Base-by-base conservation (phyloP, 371 early-diverging fungal genomes). In the Mortierella sp. region DNA sequence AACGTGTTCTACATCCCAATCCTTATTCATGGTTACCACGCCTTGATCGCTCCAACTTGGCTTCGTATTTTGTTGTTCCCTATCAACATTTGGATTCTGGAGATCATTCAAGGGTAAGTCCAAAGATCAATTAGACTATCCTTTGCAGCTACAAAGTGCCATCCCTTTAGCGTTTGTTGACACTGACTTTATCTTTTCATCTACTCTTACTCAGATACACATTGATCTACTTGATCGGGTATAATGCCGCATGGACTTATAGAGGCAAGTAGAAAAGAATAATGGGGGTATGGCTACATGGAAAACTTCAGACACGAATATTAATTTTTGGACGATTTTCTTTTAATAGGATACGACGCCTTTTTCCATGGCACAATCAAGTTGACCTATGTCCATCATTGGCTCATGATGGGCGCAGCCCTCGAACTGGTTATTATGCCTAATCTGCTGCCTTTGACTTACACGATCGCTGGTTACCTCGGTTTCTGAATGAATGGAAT, bases 361-460 rank as follows among this genome's bases (percentile, higher is more conserved):
- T 77, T 77, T 54, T 83, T 73, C 66, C 83, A 83, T 28, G 83
- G 83, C 57, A 83, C 64, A 5, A 83, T 83, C 75, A 83, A 83
- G 69, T 39, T 83, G 64, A 68, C 66, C 63, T 83, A 78, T 67
- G 62, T 77, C 24, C 78, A 75, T 59, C 67, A 78, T 62, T 83
- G 83, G 83, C 39, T 78, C 58, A 66, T 75, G 74, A 74, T 83
- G 73, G 83, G 83, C 3, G 83, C 75, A 1, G 75, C 55, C 24
- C 49, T 78, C 9, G 83, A 83, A 60, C 62, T 83, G 30, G 62
- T 75, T 16, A 14, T 75, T 52, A 45, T 75, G n/a, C 81, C 76
- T 9, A 69, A 75, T 52, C 6, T 70, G 0, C 59, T 81, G 18
- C 81, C 81, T 1, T 49, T 81, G 28, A 69, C 81, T 52, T 32